A percentile compares a stretch with the other conserved stretches of the same genome.
phyloP scores from a whole-genome alignment of 2,329 filamentous ascomycete genomes.

The Fusarium drepaniforme region DNA sequence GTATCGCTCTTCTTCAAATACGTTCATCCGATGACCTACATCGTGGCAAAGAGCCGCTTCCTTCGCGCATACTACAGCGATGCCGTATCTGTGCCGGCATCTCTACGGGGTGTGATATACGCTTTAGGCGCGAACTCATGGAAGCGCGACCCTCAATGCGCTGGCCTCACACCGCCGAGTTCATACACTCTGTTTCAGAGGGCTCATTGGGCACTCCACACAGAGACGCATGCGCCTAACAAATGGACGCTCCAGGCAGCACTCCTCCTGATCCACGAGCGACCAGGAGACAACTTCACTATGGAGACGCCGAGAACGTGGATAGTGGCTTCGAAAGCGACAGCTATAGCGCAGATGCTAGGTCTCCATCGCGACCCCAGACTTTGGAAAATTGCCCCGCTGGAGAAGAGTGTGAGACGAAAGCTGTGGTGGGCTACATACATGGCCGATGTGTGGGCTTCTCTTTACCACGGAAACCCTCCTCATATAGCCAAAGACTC shows the following conservation, averaged over 20 bases:
- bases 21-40: conserved; percentile 52
- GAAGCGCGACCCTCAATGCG: neutral
- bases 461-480: conserved; percentile 54
- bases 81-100: conserved; percentile 49
- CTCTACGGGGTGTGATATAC: conserved; percentile 48
- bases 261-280: conserved; percentile 52
- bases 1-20: conserved; percentile 53
- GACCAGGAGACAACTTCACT: conserved; percentile 51
- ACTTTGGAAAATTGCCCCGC: conserved; percentile 49
- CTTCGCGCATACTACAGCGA: conserved; percentile 46
- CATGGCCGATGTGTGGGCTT: conserved; percentile 51
- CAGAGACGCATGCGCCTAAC: conserved; percentile 53
- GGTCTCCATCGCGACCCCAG: conserved; percentile 52
- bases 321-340: conserved; percentile 51
- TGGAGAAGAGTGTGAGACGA: conserved; percentile 49
- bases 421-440: conserved; percentile 54
- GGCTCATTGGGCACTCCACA: conserved; percentile 47
- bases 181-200: conserved; percentile 48
- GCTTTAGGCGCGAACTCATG: conserved; percentile 8
- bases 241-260: conserved; percentile 53
- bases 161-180: conserved; percentile 47
- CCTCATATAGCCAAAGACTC: conserved; percentile 50
- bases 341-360: conserved; percentile 52
- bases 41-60: conserved; percentile 52
- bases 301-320: conserved; percentile 54